These are phyloP conservation scores for Wickerhamiella bombiphila DNA, from an alignment of 805 yeast genomes.

Conservation along the genomic window DNA sequence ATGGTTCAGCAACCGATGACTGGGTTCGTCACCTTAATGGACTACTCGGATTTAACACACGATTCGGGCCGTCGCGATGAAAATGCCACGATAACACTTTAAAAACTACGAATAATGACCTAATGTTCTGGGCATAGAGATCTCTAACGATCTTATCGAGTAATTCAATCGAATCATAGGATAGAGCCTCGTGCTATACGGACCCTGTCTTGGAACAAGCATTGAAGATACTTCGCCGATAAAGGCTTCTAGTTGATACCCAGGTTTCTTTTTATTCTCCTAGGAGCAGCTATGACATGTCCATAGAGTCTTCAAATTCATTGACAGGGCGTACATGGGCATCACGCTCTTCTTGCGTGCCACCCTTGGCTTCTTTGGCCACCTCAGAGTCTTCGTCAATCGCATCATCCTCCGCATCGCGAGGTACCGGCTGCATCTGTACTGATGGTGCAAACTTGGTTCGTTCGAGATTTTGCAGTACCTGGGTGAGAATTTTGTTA, in stretches of 20 bases:
- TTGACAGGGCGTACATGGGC: conserved; percentile 51
- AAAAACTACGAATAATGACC: neutral
- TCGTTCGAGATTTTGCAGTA: conserved; percentile 63
- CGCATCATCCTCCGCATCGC: conserved; percentile 73
- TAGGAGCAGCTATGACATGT: too few relatives aligned
- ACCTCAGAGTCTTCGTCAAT: conserved; percentile 72
- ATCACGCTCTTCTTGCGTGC: conserved; percentile 75
- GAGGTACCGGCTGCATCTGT: conserved; percentile 79
- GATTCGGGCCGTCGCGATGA: conserved; percentile 34
- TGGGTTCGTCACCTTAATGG: conserved; percentile 89
- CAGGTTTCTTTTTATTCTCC: too few relatives aligned
- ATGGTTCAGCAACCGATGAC: conserved; percentile 49
- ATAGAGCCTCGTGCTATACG: too few relatives aligned
- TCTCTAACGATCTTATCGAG: neutral
- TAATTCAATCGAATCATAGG: neutral
- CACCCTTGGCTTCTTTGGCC: conserved; percentile 82
- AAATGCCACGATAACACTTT: neutral
- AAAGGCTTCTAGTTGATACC: too few relatives aligned
- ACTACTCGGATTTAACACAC: conserved; percentile 73
- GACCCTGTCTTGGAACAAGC: too few relatives aligned
- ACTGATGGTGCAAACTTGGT: conserved; percentile 97
- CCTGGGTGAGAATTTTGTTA: conserved; percentile 66
- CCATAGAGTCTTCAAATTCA: conserved; percentile 53
- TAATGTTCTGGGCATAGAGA: neutral
- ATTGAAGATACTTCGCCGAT: too few relatives aligned